These are phyloP conservation scores for Daldinia decipiens DNA, from an alignment of 495 filamentous ascomycete genomes.

Conservation along the genomic window DNA sequence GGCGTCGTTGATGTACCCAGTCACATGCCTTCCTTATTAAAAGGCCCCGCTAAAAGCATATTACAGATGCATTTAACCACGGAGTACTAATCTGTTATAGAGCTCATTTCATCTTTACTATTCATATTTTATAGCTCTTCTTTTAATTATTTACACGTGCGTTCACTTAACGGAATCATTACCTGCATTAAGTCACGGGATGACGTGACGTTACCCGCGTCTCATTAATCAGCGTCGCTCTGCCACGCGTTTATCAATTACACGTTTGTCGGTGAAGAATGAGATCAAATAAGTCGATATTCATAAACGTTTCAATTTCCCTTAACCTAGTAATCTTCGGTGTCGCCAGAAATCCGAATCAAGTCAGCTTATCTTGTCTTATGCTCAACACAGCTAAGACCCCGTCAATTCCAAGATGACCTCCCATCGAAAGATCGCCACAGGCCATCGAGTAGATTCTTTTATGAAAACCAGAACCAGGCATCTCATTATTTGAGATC, in stretches of 20 bases:
- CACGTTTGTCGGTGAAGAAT: constrained; percentile 6
- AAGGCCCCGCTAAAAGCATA: neutral
- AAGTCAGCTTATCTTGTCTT: constrained; percentile 1
- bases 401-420: constrained; percentile 34
- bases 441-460: constrained; percentile 34
- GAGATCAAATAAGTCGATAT: constrained; percentile 2
- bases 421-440: constrained; percentile 38
- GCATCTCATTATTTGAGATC: constrained; percentile 13
- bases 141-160: neutral
- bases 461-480: neutral
- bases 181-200: constrained; percentile 43
- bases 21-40: neutral
- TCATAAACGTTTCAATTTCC: constrained; percentile 1
- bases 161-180: neutral
- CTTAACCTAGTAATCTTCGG: neutral
- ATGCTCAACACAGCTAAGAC: constrained; percentile 1
- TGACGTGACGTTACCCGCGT: constrained; percentile 45
- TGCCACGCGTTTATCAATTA: constrained; percentile 26
- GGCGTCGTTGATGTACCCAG: too few relatives aligned
- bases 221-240: constrained; percentile 27
- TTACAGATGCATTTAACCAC: neutral
- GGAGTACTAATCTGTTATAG: neutral
- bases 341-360: neutral
- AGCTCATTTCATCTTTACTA: neutral
- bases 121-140: neutral